A percentile compares a stretch with the other conserved stretches of the same genome.
phyloP scores from a whole-genome alignment of 164 flowering plant species.

The Macadamia integrifolia region DNA sequence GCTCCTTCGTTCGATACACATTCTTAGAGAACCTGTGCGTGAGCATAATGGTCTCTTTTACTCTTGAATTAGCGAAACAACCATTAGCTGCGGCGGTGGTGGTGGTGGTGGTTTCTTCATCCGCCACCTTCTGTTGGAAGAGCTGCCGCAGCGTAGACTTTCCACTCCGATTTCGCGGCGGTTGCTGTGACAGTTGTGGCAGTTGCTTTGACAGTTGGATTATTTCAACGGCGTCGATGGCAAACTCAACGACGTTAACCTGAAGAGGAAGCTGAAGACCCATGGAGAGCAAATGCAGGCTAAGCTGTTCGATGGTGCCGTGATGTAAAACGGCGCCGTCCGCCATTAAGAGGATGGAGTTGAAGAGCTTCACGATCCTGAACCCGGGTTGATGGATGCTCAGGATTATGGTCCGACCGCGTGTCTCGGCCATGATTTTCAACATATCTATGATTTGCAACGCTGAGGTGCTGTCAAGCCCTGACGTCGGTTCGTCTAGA shows the following conservation, averaged over 20 bases:
- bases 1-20: slow-evolving; percentile 68
- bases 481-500: slow-evolving; percentile 95
- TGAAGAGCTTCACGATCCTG: slow-evolving; percentile 74
- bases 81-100: too few species aligned
- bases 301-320: slow-evolving; percentile 68
- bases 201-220: too few species aligned
- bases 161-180: slow-evolving; percentile 18
- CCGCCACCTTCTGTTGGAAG: slow-evolving; percentile 66
- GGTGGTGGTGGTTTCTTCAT: slow-evolving; percentile 24
- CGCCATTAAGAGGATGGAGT: slow-evolving; percentile 61
- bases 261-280: slow-evolving; percentile 64
- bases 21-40: slow-evolving; percentile 73
- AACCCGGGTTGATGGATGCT: slow-evolving; percentile 96
- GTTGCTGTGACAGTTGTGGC: too few species aligned
- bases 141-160: slow-evolving; percentile 71
- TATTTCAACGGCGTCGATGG: slow-evolving; percentile 49
- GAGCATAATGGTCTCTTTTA: slow-evolving; percentile 53
- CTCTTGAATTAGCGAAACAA: slow-evolving; percentile 57
- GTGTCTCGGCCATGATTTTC: slow-evolving; percentile 73
- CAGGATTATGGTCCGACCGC: slow-evolving; percentile 68
- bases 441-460: slow-evolving; percentile 87
- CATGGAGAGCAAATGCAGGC: slow-evolving; percentile 29
- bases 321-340: slow-evolving; percentile 76
- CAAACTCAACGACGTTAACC: slow-evolving; percentile 74
- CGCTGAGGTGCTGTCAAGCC: slow-evolving; percentile 83